Conservation (phyloP, 1,284 basidiomycete species). For the Ceratobasidium sp. region DNA sequence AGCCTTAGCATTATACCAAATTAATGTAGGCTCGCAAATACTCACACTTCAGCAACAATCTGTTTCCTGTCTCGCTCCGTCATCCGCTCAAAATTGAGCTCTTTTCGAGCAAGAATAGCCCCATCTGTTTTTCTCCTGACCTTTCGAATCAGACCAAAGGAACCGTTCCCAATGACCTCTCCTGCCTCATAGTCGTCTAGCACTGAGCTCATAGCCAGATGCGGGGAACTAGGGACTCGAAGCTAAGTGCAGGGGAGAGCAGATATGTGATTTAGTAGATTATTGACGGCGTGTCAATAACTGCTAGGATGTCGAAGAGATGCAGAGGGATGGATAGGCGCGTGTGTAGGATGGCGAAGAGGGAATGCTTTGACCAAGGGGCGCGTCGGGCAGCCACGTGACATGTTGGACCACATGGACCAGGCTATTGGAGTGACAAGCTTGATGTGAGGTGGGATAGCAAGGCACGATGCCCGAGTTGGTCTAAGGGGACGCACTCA, state of each 20-base stretch:
- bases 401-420: constrained; percentile 9
- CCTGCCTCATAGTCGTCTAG: constrained; percentile 85
- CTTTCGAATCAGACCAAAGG: constrained; percentile 95
- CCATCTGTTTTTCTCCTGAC: constrained; percentile 87
- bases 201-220: constrained; percentile 44
- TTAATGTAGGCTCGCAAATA: constrained; percentile 42
- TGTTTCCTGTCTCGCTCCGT: constrained; percentile 91
- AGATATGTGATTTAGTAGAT: too few species aligned
- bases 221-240: not conserved
- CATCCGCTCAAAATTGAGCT: constrained; percentile 96
- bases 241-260: not conserved
- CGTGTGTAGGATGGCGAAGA: not conserved
- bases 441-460: not conserved
- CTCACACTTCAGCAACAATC: constrained; percentile 97
- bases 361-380: constrained; percentile 8
- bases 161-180: constrained; percentile 95
- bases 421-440: not conserved
- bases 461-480: constrained; percentile 32
- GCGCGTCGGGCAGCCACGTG: constrained; percentile 21
- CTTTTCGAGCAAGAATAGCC: constrained; percentile 89
- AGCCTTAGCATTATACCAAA: not conserved
- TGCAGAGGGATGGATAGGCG: not conserved
- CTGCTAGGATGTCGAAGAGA: not conserved
- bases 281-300: not conserved
- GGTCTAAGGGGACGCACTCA: constrained; percentile 38